Evolutionary conservation across 2,329 filamentous ascomycete species (phyloP).

Genomic region (Zarea fungicola): DNA sequence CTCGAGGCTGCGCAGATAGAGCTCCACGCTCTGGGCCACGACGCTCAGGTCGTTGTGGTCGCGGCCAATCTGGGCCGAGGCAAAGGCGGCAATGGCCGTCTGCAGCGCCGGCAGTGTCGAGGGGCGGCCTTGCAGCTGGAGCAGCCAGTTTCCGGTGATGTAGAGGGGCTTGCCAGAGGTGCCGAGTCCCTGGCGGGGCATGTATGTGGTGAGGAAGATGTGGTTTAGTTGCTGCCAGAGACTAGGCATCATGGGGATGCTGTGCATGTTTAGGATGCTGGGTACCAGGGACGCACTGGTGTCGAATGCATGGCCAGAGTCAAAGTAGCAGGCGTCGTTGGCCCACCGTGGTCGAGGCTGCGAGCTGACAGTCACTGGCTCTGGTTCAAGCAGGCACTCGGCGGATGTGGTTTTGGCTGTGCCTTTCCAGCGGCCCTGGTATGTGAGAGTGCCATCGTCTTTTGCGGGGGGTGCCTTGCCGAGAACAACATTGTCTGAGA

Average conservation of each 20-base stretch:
- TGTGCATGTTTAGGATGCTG: background rate
- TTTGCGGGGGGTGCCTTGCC: background rate
- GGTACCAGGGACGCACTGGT: background rate
- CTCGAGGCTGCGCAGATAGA: slow-evolving; percentile 11
- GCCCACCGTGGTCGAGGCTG: background rate
- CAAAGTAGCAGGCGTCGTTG: background rate
- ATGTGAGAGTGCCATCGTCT: slow-evolving; percentile 2
- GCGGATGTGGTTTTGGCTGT: background rate
- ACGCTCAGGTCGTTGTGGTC: slow-evolving; percentile 4
- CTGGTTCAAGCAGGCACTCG: background rate
- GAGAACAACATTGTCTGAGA: slow-evolving; percentile 13
- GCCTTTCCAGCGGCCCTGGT: slow-evolving; percentile 9
- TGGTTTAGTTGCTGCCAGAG: slow-evolving; percentile 13
- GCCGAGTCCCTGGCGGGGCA: background rate
- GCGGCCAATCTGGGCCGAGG: slow-evolving; percentile 7
- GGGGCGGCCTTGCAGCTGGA: slow-evolving; percentile 4
- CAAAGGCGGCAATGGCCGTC: slow-evolving; percentile 9
- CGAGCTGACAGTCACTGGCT: background rate
- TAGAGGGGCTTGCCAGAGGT: background rate
- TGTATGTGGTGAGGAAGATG: slow-evolving; percentile 9
- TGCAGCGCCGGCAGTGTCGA: slow-evolving; percentile 8
- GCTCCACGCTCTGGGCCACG: slow-evolving; percentile 4
- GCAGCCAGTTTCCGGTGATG: slow-evolving; percentile 12
- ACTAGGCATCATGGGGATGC: slow-evolving; percentile 5
- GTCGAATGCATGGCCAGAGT: background rate